A percentile compares a stretch with the other conserved stretches of the same genome.
These are phyloP conservation scores for Fusarium sacchari DNA, from an alignment of 2,329 filamentous ascomycete species.

Conservation along the genomic window DNA sequence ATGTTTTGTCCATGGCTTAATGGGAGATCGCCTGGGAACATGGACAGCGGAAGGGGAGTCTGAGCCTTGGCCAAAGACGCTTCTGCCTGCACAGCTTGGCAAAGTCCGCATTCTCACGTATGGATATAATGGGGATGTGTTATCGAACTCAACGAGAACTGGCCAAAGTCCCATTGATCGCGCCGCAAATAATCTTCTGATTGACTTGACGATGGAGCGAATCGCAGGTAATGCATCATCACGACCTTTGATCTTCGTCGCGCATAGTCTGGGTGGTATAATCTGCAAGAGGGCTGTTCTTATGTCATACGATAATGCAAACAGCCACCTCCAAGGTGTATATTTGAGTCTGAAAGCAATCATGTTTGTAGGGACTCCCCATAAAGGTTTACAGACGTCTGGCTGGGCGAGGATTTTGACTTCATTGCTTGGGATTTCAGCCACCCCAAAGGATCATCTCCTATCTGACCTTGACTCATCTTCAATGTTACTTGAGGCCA, in stretches of 20 bases:
- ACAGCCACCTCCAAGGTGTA: neutral
- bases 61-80: neutral
- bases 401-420: neutral
- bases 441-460: rapidly evolving
- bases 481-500: rapidly evolving
- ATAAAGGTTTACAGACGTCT: rapidly evolving
- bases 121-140: rapidly evolving
- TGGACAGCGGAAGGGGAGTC: neutral
- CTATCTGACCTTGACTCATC: rapidly evolving
- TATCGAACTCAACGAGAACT: rapidly evolving
- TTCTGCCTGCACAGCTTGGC: neutral
- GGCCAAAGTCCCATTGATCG: rapidly evolving
- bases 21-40: neutral
- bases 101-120: neutral
- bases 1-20: neutral
- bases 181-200: neutral
- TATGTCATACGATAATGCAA: neutral
- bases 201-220: neutral
- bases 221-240: neutral
- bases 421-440: neutral
- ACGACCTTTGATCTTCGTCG: neutral
- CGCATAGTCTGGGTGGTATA: neutral
- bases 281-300: rapidly evolving
- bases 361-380: neutral
- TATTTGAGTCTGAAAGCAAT: neutral